Base-by-base conservation (phyloP, 352 stramenopile species). In the Ophiocytium majus region DNA sequence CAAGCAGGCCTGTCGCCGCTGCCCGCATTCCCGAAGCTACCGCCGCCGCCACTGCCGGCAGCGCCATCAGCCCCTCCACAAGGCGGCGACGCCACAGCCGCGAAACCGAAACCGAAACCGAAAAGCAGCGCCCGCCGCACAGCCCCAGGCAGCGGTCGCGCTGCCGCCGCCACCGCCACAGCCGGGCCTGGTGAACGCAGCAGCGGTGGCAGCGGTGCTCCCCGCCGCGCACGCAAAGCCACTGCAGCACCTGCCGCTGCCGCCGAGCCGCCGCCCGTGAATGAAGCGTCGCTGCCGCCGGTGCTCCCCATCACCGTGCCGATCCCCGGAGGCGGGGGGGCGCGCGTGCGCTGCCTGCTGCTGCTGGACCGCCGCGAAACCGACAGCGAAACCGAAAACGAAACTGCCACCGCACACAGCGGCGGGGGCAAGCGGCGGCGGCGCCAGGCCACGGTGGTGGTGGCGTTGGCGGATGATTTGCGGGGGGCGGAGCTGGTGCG, bases 401-500 rank as follows among this genome's bases (percentile, higher is more conserved):
- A n/a, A n/a, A n/a, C n/a, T n/a, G n/a, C n/a, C n/a, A n/a, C n/a
- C n/a, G n/a, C n/a, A n/a, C 14, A 57, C 35, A 79, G 86, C 32
- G 80, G 76, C 33, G 17, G 50, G 36, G 63, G 66, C 0, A 37
- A 75, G 35, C 75, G 84, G 36, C n/a, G n/a, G n/a, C n/a, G n/a
- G n/a, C n/a, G n/a, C n/a, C n/a, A n/a, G n/a, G n/a, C n/a, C n/a
- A n/a, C n/a, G n/a, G 43, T 88, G 43, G 76, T 88, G 84, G 75
- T 86, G 34, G 76, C 71, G 64, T 34, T 88, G 31, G 78, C 63
- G 19, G 84, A 88, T 37, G 23, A 43, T 28, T 66, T 88, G n/a
- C 78, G 43, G 31, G 84, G 84, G 19, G 84, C 71, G 36, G 80
- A 75, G 10, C 76, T 88, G 10, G 80, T 88, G 32, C 31, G 75